phyloP scores from a whole-genome alignment of 192 early-diverging fungal genomes.

The Backusella macrospora region DNA sequence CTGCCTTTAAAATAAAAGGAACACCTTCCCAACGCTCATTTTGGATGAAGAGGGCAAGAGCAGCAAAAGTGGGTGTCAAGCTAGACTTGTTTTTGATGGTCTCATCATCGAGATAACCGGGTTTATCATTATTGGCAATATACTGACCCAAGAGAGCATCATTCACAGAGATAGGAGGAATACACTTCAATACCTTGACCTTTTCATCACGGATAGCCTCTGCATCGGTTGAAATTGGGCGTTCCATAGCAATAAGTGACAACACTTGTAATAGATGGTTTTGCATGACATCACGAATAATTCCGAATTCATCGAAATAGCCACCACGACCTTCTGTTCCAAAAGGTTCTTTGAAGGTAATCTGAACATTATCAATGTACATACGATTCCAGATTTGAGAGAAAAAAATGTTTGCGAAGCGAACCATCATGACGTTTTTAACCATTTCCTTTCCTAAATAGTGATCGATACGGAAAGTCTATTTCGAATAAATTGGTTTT shows the following conservation, averaged over 20 bases:
- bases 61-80: slow-evolving; percentile 90
- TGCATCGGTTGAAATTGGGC: slow-evolving; percentile 80
- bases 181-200: slow-evolving; percentile 78
- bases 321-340: slow-evolving; percentile 97
- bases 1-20: slow-evolving; percentile 86
- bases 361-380: slow-evolving; percentile 92
- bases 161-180: slow-evolving; percentile 73
- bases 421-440: slow-evolving; percentile 92
- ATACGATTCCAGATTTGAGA: slow-evolving; percentile 89
- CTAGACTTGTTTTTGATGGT: slow-evolving; percentile 79
- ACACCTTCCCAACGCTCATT: slow-evolving; percentile 96
- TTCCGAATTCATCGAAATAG: slow-evolving; percentile 99
- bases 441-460: slow-evolving; percentile 99
- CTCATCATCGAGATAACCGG: slow-evolving; percentile 91
- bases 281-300: slow-evolving; percentile 96
- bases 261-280: slow-evolving; percentile 94
- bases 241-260: slow-evolving; percentile 93
- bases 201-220: slow-evolving; percentile 98
- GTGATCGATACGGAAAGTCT: slow-evolving; percentile 98
- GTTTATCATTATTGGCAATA: slow-evolving; percentile 75
- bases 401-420: slow-evolving; percentile 95
- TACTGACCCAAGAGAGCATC: slow-evolving; percentile 96
- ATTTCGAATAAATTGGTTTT: neutral
- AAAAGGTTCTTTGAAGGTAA: slow-evolving; percentile 97
- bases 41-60: slow-evolving; percentile 83